Conservation (phyloP, 2,329 filamentous ascomycete genomes). For the Daldinia sp. region DNA sequence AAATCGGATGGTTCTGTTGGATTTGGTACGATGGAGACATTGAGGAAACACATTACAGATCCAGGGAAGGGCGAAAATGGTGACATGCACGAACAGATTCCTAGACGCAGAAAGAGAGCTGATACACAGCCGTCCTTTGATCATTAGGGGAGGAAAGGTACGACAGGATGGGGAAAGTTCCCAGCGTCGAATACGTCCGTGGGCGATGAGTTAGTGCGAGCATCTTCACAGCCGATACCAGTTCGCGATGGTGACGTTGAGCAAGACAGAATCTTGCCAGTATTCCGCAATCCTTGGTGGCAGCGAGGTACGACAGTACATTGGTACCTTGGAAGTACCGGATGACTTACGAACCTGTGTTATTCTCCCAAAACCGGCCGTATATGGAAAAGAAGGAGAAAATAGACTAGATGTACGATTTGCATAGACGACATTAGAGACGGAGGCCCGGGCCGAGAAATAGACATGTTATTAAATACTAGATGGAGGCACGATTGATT, state of each 20-base stretch:
- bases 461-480: constrained; percentile 24
- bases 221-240: constrained; percentile 22
- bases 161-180: constrained; percentile 27
- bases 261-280: neutral
- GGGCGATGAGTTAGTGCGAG: constrained; percentile 14
- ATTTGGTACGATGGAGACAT: constrained; percentile 38
- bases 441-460: constrained; percentile 42
- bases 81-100: constrained; percentile 23
- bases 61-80: constrained; percentile 41
- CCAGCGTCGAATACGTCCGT: neutral
- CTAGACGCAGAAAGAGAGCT: constrained; percentile 36
- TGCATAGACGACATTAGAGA: constrained; percentile 36
- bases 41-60: constrained; percentile 43
- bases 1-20: constrained; percentile 40
- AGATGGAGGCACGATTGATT: constrained; percentile 15
- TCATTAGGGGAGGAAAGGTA: constrained; percentile 45
- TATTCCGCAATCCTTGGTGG: constrained; percentile 35
- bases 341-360: constrained; percentile 23
- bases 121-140: constrained; percentile 44
- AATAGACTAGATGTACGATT: constrained; percentile 18
- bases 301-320: constrained; percentile 34
- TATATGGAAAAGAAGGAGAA: neutral
- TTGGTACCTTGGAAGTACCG: constrained; percentile 45
- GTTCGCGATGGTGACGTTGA: neutral
- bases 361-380: constrained; percentile 1